These are phyloP conservation scores for Aspergillus sergii DNA, from an alignment of 2,329 filamentous ascomycete species.

Conservation along the genomic window DNA sequence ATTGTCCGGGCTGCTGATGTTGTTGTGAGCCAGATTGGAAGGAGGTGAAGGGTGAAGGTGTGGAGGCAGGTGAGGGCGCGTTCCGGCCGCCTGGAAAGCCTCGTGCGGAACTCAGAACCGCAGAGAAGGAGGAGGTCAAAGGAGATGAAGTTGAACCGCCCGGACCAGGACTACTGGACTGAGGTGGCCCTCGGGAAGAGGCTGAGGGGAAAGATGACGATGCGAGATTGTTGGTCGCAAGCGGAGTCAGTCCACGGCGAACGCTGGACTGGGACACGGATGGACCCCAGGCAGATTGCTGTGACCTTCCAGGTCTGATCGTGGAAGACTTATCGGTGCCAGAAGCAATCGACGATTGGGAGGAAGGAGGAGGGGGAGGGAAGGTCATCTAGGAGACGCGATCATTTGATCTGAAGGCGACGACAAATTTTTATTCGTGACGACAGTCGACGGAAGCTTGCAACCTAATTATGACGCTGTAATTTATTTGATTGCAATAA, in stretches of 20 bases:
- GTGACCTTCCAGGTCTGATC: constrained; percentile 46
- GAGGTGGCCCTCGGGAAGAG: constrained; percentile 46
- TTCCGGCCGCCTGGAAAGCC: constrained; percentile 55
- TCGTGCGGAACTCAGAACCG: constrained; percentile 52
- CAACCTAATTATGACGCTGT: constrained; percentile 10
- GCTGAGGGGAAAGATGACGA: constrained; percentile 44
- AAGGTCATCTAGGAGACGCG: constrained; percentile 60
- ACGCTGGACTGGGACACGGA: constrained; percentile 57
- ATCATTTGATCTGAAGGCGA: constrained; percentile 52
- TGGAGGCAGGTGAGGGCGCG: constrained; percentile 57
- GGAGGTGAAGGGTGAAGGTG: constrained; percentile 57
- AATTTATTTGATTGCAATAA: constrained; percentile 11
- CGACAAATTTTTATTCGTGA: constrained; percentile 35
- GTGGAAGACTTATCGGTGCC: constrained; percentile 52
- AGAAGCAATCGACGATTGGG: constrained; percentile 56
- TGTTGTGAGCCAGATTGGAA: constrained; percentile 59
- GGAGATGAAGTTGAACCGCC: constrained; percentile 54
- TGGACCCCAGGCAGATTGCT: constrained; percentile 61
- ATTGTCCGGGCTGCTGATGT: constrained; percentile 51
- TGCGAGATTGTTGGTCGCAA: constrained; percentile 56
- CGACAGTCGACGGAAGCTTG: constrained; percentile 12
- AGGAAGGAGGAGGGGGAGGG: constrained; percentile 55
- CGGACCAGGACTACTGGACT: constrained; percentile 53
- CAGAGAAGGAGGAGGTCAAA: constrained; percentile 55
- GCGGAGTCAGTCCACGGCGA: constrained; percentile 61